Evolutionary conservation across 768 basidiomycete genomes (phyloP), one percentile per base, ranked within the genome.

Genomic region (Megacollybia marginata): DNA sequence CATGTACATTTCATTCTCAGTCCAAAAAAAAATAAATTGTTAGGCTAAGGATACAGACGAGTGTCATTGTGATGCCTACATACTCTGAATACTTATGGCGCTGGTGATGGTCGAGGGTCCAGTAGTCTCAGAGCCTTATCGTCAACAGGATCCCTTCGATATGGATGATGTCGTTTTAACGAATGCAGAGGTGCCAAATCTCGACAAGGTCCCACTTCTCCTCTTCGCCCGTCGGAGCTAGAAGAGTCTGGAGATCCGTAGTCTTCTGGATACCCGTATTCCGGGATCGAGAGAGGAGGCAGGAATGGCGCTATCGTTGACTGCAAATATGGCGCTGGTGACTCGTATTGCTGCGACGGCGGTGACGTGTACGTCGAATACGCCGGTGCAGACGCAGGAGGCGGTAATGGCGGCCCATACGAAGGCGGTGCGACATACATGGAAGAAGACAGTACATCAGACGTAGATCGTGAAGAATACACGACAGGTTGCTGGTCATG

Each of bases 121-220:
- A 82, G 65, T 47, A 75, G 61, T 35, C 83, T 71, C 57, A 88
- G 60, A 35, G 76, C 73, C 52, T 71, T 73, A 55, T 87, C 85
- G 61, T 88, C 85, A 28, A 71, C 56, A 20, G 79, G 80, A 49
- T 82, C 72, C 50, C 85, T 74, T 45, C 74, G 70, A 49, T 82
- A 85, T 7, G 78, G 74, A 54, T 79, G 78, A 40, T 61, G 66
- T 18, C 80, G 73, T 42, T 69, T 72, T 49, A 85, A 66, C 16
- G 75, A 66, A 48, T 75, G 67, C 45, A 88, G 69, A 12, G 85
- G 83, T 7, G 78, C 80, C 13, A 87, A 72, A 51, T 72, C 73
- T 7, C 67, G 62, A 34, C 62, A 53, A 13, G 56, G 62, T 5
- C 61, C 63, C 48, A 60, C 48, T 19, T 58, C 60, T 18, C 60